Conservation (phyloP, 768 basidiomycete species). For the Tulasnella sp. region DNA sequence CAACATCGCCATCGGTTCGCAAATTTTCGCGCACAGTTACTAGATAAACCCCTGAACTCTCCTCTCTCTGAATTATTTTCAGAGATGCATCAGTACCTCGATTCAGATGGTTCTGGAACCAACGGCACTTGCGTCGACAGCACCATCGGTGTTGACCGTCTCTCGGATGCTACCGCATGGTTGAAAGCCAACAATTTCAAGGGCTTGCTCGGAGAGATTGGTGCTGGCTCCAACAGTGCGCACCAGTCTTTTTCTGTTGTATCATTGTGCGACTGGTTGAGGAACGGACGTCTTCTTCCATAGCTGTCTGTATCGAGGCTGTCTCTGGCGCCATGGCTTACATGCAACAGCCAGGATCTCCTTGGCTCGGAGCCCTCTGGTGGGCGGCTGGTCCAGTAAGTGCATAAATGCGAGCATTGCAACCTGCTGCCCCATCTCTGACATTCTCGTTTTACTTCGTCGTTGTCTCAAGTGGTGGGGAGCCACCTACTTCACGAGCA, state of each 20-base stretch:
- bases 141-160: conserved; percentile 52
- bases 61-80: background rate
- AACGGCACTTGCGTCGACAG: conserved; percentile 42
- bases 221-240: conserved; percentile 32
- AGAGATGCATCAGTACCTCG: conserved; percentile 66
- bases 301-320: conserved; percentile 36
- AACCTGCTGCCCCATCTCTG: background rate
- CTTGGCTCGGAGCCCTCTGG: conserved; percentile 44
- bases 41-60: background rate
- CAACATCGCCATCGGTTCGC: conserved; percentile 45
- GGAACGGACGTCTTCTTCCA: background rate
- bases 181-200: conserved; percentile 47
- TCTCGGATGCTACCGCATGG: conserved; percentile 47
- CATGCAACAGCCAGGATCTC: conserved; percentile 40
- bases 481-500: conserved; percentile 14
- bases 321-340: conserved; percentile 44
- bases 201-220: conserved; percentile 55
- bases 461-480: conserved; percentile 40
- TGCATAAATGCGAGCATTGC: no score
- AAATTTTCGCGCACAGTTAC: background rate
- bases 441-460: background rate
- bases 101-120: conserved; percentile 47
- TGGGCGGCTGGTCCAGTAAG: conserved; percentile 27
- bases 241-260: background rate
- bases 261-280: background rate